Evolutionary conservation across 192 early-diverging fungal genomes (phyloP).

Genomic region (Rhizophagus sp.): DNA sequence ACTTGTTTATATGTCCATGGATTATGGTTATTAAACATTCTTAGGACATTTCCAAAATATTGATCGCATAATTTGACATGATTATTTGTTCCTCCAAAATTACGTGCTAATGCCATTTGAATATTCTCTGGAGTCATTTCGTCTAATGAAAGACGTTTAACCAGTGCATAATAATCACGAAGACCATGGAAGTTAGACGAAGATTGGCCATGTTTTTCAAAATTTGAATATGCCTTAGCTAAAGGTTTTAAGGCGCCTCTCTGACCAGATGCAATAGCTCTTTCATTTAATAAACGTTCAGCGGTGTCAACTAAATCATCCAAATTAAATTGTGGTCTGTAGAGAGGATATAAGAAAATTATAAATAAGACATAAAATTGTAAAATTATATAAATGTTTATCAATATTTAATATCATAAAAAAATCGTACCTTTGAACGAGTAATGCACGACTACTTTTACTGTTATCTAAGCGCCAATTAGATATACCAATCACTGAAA

Average conservation of each 20-base stretch:
- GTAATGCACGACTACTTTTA: conserved; percentile 28
- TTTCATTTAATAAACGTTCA: background rate
- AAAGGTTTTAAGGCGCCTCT: background rate
- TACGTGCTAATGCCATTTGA: conserved; percentile 26
- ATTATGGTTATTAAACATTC: background rate
- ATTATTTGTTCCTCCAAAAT: conserved; percentile 24
- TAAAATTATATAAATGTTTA: background rate
- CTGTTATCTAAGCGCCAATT: conserved; percentile 31
- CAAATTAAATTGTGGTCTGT: background rate
- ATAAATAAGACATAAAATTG: background rate
- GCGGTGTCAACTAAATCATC: background rate
- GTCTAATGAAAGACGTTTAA: background rate
- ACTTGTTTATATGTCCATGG: background rate
- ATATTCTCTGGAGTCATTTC: background rate
- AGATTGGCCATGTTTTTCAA: conserved; percentile 3
- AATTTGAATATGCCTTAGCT: background rate
- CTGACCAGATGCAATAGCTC: background rate
- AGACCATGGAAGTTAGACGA: conserved; percentile 27
- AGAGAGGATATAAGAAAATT: background rate
- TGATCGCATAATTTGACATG: background rate
- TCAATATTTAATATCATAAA: too few species aligned
- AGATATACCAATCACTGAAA: conserved; percentile 28
- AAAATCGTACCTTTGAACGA: background rate
- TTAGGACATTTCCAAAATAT: conserved; percentile 5
- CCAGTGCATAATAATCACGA: background rate